Conservation (phyloP, 768 basidiomycete genomes). For the Heimioporus sp. region DNA sequence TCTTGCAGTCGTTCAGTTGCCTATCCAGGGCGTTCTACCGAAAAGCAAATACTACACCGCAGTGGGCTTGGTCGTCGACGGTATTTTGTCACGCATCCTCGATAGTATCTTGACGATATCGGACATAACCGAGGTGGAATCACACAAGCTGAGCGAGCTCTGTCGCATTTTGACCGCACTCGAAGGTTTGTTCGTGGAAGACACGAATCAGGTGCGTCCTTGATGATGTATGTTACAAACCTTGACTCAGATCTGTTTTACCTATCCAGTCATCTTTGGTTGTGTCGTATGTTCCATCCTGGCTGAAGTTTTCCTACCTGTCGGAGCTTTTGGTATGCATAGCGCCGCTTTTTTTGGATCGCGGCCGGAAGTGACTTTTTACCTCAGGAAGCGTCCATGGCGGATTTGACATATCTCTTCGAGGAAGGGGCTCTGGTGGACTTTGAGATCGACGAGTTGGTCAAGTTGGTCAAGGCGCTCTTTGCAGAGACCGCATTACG, state of each 20-base stretch:
- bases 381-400: constrained; percentile 83
- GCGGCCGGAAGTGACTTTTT: constrained; percentile 1
- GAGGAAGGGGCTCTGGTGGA: constrained; percentile 89
- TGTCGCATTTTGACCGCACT: constrained; percentile 76
- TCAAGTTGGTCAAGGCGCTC: constrained; percentile 76
- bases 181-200: constrained; percentile 77
- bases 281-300: constrained; percentile 83
- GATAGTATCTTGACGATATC: constrained; percentile 70
- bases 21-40: constrained; percentile 58
- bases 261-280: constrained; percentile 64
- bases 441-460: constrained; percentile 82
- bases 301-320: constrained; percentile 94
- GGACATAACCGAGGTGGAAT: constrained; percentile 89
- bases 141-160: constrained; percentile 77
- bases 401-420: constrained; percentile 89
- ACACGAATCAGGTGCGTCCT: constrained; percentile 51
- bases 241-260: too few species aligned
- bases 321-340: constrained; percentile 81
- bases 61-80: constrained; percentile 68
- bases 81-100: constrained; percentile 63
- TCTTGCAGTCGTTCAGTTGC: not conserved
- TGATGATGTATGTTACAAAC: not conserved
- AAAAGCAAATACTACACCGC: constrained; percentile 70
- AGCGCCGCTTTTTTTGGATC: not conserved
- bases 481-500: constrained; percentile 87